Percentiles rank a stretch among this genome's conserved stretches.
phyloP scores from a whole-genome alignment of 1,284 basidiomycete species.

The Cutaneotrichosporon dermatis region DNA sequence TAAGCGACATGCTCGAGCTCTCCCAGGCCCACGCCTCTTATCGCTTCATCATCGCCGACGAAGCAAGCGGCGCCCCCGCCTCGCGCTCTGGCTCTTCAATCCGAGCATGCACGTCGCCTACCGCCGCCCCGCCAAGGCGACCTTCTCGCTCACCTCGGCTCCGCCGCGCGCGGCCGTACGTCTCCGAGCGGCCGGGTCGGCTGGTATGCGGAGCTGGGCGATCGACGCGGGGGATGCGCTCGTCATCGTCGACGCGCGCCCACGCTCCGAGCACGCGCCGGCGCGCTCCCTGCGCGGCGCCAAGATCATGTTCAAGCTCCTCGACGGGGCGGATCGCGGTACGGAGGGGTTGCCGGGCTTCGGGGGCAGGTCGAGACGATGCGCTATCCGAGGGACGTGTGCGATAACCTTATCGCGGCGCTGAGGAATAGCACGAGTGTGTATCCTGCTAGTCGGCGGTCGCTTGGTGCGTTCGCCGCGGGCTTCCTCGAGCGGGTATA shows the following conservation, averaged over 20 bases:
- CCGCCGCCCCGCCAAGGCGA: slow-evolving; percentile 16
- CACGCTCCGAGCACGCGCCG: neutral
- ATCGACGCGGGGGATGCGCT: neutral
- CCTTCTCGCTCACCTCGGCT: neutral
- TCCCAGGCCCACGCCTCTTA: slow-evolving; percentile 83
- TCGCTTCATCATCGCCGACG: slow-evolving; percentile 76
- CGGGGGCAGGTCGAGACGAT: slow-evolving; percentile 34
- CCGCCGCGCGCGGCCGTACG: neutral
- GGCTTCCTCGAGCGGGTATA: slow-evolving; percentile 38
- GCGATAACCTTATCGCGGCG: slow-evolving; percentile 24
- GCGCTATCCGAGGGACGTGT: slow-evolving; percentile 32
- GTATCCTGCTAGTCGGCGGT: slow-evolving; percentile 29
- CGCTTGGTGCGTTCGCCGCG: slow-evolving; percentile 36
- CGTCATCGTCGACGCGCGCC: neutral
- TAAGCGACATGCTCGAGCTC: slow-evolving; percentile 80
- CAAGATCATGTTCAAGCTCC: slow-evolving; percentile 39
- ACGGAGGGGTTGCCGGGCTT: slow-evolving; percentile 12
- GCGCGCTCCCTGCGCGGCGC: slow-evolving; percentile 22
- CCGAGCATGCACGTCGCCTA: slow-evolving; percentile 74
- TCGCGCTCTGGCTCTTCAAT: slow-evolving; percentile 90
- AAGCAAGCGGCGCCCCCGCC: slow-evolving; percentile 68
- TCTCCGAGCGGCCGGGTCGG: neutral
- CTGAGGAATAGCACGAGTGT: slow-evolving; percentile 30
- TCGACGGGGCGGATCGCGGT: slow-evolving; percentile 9
- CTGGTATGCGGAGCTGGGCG: neutral